Conservation (phyloP, 106 monocot genomes). For the Dendrobium officinale region DNA sequence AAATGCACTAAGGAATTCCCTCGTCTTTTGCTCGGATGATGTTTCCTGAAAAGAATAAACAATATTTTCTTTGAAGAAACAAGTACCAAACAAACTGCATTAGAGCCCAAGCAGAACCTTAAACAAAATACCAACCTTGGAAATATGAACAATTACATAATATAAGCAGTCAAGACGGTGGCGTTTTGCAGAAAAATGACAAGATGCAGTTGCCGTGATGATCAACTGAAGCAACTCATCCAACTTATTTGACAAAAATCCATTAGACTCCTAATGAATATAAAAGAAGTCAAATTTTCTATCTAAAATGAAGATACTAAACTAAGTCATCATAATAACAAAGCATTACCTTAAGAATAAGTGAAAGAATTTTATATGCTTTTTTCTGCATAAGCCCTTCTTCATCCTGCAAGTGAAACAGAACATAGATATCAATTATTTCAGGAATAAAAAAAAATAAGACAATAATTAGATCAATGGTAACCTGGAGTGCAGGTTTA, state of each 20-base stretch:
- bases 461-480: slow-evolving; percentile 2
- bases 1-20: slow-evolving; percentile 62
- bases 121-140: slow-evolving; percentile 41
- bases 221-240: slow-evolving; percentile 56
- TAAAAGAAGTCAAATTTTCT: background rate
- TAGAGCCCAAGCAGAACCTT: background rate
- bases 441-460: slow-evolving; percentile 4
- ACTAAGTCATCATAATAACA: background rate
- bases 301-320: background rate
- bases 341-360: slow-evolving; percentile 62
- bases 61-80: slow-evolving; percentile 37
- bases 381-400: slow-evolving; percentile 86
- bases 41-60: slow-evolving; percentile 3
- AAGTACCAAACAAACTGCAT: background rate
- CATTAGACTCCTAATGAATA: slow-evolving; percentile 43
- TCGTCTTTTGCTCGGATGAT: slow-evolving; percentile 46
- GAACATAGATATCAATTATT: background rate
- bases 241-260: slow-evolving; percentile 50
- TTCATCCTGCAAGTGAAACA: slow-evolving; percentile 37
- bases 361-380: slow-evolving; percentile 86
- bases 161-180: slow-evolving; percentile 80
- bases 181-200: slow-evolving; percentile 81
- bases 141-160: slow-evolving; percentile 53
- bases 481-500: slow-evolving; percentile 68
- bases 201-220: slow-evolving; percentile 47